Base-by-base conservation (phyloP, 1,284 basidiomycete genomes). In the Fistulinella cinereoalba region DNA sequence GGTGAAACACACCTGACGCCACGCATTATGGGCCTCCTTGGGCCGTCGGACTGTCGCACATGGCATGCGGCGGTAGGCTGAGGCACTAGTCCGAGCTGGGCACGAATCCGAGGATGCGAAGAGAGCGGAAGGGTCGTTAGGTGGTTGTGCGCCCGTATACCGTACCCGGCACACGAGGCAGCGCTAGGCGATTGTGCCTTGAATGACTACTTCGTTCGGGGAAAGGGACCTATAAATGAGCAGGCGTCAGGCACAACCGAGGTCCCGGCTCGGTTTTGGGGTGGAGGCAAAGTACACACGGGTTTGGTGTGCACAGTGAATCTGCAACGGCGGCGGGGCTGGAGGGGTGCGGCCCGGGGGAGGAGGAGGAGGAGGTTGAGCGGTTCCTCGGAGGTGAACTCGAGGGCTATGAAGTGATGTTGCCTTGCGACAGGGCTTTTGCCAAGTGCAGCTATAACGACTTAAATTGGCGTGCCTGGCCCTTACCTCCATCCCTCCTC, bases 391-490 rank as follows among this genome's bases (percentile, higher is more conserved):
- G 31, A 23, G 7, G 13, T 19, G 27, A 27, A 3, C 15, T 47
- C 21, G n/a, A n/a, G n/a, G n/a, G n/a, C n/a, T n/a, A n/a, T n/a
- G n/a, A n/a, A n/a, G n/a, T n/a, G 12, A 37, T 12, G n/a, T 24
- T 18, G 23, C 44, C 42, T 21, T 25, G 25, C 24, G 22, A 37
- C 44, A 18, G n/a, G n/a, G 9, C 24, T 7, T 43, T 46, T 46
- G 44, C 43, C 42, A 45, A 34, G 19, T 24, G 23, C 38, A 22
- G 27, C 25, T 15, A 42, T 33, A 28, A 48, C 19, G 18, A 50
- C 43, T 56, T 56, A 57, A 57, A 57, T 60, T 43, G 37, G 10
- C 31, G 56, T 60, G 59, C 59, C 56, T 62, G 56, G n/a, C 34
- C 43, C 41, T 41, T 41, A 15, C 9, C 15, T 33, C 10, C 47